Evolutionary conservation across 2,329 filamentous ascomycete genomes (phyloP).

Genomic region (Fusarium sp.): DNA sequence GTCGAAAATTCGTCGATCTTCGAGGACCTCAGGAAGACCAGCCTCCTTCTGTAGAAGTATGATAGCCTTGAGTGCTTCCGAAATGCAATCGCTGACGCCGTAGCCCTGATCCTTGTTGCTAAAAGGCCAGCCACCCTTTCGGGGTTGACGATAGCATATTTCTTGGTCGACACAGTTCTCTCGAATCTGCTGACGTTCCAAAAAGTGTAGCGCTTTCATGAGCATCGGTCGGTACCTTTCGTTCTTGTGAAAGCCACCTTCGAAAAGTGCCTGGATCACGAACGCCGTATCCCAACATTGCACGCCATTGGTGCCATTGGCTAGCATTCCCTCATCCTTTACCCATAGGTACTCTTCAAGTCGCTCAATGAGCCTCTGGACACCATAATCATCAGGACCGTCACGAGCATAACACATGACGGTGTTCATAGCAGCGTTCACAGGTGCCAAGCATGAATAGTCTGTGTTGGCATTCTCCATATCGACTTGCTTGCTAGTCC

Average conservation of each 20-base stretch:
- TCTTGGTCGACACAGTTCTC: constrained; percentile 84
- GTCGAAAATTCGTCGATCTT: constrained; percentile 83
- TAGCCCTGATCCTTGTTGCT: constrained; percentile 94
- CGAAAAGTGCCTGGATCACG: constrained; percentile 83
- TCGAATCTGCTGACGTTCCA: constrained; percentile 91
- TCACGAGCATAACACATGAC: constrained; percentile 86
- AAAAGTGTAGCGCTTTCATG: constrained; percentile 81
- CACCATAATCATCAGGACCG: constrained; percentile 78
- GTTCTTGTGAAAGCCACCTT: constrained; percentile 82
- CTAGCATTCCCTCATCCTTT: constrained; percentile 90
- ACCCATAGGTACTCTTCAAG: constrained; percentile 92
- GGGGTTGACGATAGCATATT: constrained; percentile 86
- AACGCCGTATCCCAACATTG: constrained; percentile 98
- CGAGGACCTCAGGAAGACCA: constrained; percentile 79
- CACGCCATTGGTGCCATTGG: constrained; percentile 97
- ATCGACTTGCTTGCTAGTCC: constrained; percentile 84
- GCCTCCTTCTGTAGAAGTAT: constrained; percentile 85
- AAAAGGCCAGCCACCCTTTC: constrained; percentile 96
- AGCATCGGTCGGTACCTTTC: constrained; percentile 86
- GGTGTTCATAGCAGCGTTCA: constrained; percentile 92
- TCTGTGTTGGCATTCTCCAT: constrained; percentile 96
- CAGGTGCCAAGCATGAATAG: constrained; percentile 86
- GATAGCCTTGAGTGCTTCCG: constrained; percentile 88
- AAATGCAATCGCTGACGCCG: constrained; percentile 93
- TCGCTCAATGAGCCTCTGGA: constrained; percentile 82